Percentiles rank a stretch among this genome's conserved stretches.
Evolutionary conservation across 2,329 filamentous ascomycete genomes (phyloP).

Genomic region (Proliferodiscus dingleyae): DNA sequence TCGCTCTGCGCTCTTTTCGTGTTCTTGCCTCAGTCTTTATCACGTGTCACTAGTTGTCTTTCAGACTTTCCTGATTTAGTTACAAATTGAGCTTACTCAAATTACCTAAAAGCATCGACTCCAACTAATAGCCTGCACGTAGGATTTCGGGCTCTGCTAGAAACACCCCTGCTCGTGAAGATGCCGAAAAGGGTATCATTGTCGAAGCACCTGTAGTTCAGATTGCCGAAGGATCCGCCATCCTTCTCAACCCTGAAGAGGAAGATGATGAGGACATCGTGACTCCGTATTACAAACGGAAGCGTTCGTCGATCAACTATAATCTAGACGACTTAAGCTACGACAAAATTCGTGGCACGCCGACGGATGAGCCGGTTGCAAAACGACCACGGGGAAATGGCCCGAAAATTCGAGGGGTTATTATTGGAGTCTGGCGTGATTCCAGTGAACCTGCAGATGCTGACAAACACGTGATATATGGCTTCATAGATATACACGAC

Average conservation of each 20-base stretch:
- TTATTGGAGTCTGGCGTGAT: slow-evolving; percentile 57
- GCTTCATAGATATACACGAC: slow-evolving; percentile 58
- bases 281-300: slow-evolving; percentile 50
- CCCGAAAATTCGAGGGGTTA: slow-evolving; percentile 26
- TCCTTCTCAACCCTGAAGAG: slow-evolving; percentile 30
- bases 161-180: slow-evolving; percentile 14
- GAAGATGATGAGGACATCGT: slow-evolving; percentile 32
- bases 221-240: slow-evolving; percentile 15
- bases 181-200: slow-evolving; percentile 22
- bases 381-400: slow-evolving; percentile 21
- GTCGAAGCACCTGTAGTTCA: slow-evolving; percentile 18
- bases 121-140: slow-evolving; percentile 3
- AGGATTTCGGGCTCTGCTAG: slow-evolving; percentile 16
- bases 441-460: slow-evolving; percentile 44
- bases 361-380: slow-evolving; percentile 13
- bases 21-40: slow-evolving; percentile 4
- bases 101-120: slow-evolving; percentile 7
- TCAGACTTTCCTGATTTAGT: slow-evolving; percentile 16
- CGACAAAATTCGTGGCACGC: slow-evolving; percentile 12
- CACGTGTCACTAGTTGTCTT: slow-evolving; percentile 20
- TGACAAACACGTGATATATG: slow-evolving; percentile 54
- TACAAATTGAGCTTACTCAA: slow-evolving; percentile 16
- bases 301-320: slow-evolving; percentile 46
- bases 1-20: neutral
- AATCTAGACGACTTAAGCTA: slow-evolving; percentile 45